Conservation (phyloP, 495 filamentous ascomycete genomes). For the Aspergillus homomorphus region DNA sequence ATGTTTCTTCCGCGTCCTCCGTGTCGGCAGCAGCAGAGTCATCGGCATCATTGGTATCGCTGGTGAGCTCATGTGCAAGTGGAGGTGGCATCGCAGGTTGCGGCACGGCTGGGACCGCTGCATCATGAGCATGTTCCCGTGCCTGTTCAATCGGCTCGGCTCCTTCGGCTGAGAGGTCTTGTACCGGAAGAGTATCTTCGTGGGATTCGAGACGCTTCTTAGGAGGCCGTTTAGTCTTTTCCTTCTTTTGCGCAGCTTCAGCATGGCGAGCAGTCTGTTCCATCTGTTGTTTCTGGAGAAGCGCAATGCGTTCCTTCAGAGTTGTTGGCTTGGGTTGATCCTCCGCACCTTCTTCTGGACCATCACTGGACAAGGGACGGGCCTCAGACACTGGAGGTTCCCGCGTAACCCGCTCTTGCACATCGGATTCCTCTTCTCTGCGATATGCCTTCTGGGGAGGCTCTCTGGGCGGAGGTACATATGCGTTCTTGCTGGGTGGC, state of each 20-base stretch:
- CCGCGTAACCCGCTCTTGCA: slow-evolving; percentile 57
- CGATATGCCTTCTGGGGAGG: slow-evolving; percentile 73
- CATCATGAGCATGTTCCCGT: slow-evolving; percentile 59
- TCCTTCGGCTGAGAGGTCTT: slow-evolving; percentile 40
- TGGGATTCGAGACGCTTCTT: slow-evolving; percentile 72
- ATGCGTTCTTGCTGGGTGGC: slow-evolving; percentile 90
- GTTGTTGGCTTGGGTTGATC: slow-evolving; percentile 86
- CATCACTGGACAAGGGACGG: slow-evolving; percentile 55
- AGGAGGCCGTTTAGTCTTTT: slow-evolving; percentile 76
- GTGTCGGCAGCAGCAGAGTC: slow-evolving; percentile 84
- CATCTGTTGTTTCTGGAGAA: slow-evolving; percentile 89
- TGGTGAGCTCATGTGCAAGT: slow-evolving; percentile 53
- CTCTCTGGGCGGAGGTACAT: slow-evolving; percentile 69
- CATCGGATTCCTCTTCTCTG: slow-evolving; percentile 84
- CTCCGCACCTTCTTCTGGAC: slow-evolving; percentile 55
- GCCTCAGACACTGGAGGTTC: slow-evolving; percentile 48
- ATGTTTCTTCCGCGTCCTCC: slow-evolving; percentile 74
- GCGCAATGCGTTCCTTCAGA: slow-evolving; percentile 89
- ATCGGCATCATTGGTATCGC: slow-evolving; percentile 86
- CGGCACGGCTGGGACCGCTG: slow-evolving; percentile 41
- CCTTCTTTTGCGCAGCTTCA: slow-evolving; percentile 76
- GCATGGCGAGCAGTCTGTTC: slow-evolving; percentile 81
- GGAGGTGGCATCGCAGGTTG: slow-evolving; percentile 42
- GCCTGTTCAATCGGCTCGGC: slow-evolving; percentile 50
- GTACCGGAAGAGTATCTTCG: slow-evolving; percentile 28